Base-by-base conservation (phyloP, 192 early-diverging fungal genomes). In the Funneliformis geosporum region DNA sequence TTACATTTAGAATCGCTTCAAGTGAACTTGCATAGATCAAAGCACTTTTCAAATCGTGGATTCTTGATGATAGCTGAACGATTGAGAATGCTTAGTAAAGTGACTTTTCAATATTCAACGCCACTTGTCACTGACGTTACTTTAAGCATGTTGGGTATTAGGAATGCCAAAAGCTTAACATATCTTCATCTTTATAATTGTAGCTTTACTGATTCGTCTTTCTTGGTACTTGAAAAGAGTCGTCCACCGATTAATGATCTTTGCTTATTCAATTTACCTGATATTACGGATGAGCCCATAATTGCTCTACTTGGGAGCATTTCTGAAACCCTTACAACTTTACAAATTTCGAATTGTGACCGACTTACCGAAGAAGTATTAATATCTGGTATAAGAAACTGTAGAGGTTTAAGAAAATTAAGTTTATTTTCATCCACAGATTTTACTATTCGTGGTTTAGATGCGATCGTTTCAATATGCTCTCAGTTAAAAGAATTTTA, bases 281-380 rank as follows among this genome's bases (percentile, higher is more conserved):
- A 50, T 50, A 38, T 78, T 8, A 67, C 62, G 33, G 76, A 78
- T 78, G 39, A 78, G 2, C 64, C 61, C 0, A 21, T 78, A 16
- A 78, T 78, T 47, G 10, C 8, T 47, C 33, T 78, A 10, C 44
- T 78, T 28, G 6, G 11, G 4, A 68, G 43, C 39, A 68, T 78
- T 50, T 67, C 64, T 6, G 25, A 21, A 23, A 78, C 76, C 4
- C 47, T 78, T 39, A 68, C 61, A 33, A 68, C 64, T 28, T 67
- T 78, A 67, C 76, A 78, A 66, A 27, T 78, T 10, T 78, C 76
- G 7, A 60, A 78, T 78, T 78, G 76, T 68, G 76, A 78, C 23
- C 21, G 50, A 27, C 27, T 78, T 9, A 78, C 76, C 0, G 76
- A 78, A 42, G 42, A 67, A 2, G 27, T 23, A 18, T 33, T 64